Conservation (phyloP, 2,329 filamentous ascomycete species). For the Graphiopsis chlorocephala region DNA sequence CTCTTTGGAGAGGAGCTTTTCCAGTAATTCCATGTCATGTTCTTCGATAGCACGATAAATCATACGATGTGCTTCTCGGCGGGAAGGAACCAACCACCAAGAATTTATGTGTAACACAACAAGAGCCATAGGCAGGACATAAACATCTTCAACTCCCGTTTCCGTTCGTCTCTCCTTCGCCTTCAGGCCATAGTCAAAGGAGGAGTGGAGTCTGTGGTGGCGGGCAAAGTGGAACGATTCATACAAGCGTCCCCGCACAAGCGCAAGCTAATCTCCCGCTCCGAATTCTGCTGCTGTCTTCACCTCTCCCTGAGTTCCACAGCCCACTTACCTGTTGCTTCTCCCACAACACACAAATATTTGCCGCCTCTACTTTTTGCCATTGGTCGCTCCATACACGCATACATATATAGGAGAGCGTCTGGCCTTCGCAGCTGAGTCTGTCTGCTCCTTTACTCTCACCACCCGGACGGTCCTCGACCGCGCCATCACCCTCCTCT, state of each 20-base stretch:
- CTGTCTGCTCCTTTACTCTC: neutral
- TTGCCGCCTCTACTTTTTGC: neutral
- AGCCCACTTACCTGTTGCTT: neutral
- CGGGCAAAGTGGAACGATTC: neutral
- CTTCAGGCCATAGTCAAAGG: neutral
- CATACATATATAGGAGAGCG: conserved; percentile 4
- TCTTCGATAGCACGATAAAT: neutral
- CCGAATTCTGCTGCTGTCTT: conserved; percentile 2
- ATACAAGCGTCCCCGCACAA: neutral
- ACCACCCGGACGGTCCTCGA: conserved; percentile 4
- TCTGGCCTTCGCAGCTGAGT: conserved; percentile 11
- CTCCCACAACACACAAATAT: neutral
- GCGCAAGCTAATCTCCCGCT: conserved; percentile 2
- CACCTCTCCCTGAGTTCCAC: neutral
- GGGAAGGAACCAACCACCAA: neutral
- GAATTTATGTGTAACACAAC: too few species aligned
- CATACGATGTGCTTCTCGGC: neutral
- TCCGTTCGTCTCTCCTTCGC: neutral
- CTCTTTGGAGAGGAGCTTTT: neutral
- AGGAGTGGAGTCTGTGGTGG: neutral
- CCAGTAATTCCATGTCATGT: neutral
- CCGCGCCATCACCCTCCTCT: neutral
- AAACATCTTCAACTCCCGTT: neutral
- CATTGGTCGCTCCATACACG: neutral
- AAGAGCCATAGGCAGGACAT: neutral